Conservation (phyloP, 768 basidiomycete species). For the Strobilomyces confusus region DNA sequence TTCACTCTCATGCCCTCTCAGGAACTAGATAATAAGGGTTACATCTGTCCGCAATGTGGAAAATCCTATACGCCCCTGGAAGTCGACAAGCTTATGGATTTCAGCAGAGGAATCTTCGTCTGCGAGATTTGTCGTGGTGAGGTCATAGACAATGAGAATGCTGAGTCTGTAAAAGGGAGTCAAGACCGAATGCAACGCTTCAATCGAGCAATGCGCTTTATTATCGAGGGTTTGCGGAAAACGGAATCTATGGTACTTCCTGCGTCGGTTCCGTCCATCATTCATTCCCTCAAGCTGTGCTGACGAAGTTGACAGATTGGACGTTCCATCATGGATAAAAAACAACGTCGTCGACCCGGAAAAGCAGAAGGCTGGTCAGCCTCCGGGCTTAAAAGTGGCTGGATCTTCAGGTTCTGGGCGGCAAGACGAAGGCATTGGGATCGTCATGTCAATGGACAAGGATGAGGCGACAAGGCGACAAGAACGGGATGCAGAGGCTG, state of each 20-base stretch:
- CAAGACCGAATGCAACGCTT: conserved; percentile 96
- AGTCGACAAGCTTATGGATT: conserved; percentile 79
- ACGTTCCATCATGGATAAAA: conserved; percentile 80
- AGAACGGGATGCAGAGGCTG: conserved; percentile 78
- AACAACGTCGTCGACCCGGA: conserved; percentile 63
- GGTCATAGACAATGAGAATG: conserved; percentile 87
- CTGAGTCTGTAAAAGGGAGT: conserved; percentile 76
- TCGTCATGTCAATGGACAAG: conserved; percentile 88
- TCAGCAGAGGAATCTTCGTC: conserved; percentile 55
- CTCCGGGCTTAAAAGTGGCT: conserved; percentile 66
- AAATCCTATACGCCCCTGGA: conserved; percentile 84
- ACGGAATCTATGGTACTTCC: conserved; percentile 86
- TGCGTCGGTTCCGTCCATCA: conserved; percentile 47
- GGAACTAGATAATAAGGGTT: conserved; percentile 98
- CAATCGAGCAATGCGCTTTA: conserved; percentile 84
- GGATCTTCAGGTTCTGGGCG: conserved; percentile 56
- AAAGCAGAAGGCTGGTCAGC: conserved; percentile 49
- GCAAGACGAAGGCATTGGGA: conserved; percentile 58
- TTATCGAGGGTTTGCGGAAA: conserved; percentile 83
- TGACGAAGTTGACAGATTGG: conserved; percentile 50
- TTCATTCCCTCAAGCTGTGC: background rate
- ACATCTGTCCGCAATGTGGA: conserved; percentile 87
- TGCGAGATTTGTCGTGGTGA: conserved; percentile 90
- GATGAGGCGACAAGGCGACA: conserved; percentile 69
- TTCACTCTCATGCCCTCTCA: conserved; percentile 28